Conservation (phyloP, 495 filamentous ascomycete genomes). For the Xylona heveae region DNA sequence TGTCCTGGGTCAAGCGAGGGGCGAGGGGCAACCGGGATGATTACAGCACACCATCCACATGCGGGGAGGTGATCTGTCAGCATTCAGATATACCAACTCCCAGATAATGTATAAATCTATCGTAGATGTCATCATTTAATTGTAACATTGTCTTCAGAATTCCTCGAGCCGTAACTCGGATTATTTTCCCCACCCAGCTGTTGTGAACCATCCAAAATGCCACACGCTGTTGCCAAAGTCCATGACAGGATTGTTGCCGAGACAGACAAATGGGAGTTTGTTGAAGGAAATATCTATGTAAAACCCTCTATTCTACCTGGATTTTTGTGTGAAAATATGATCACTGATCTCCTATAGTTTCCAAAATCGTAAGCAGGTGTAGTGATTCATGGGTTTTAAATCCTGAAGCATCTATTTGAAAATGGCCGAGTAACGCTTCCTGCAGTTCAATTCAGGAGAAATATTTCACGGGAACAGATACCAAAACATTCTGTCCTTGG, state of each 20-base stretch:
- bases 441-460: constrained; percentile 24
- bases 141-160: no score
- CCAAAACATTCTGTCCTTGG: constrained; percentile 38
- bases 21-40: no score
- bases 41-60: no score
- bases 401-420: not conserved
- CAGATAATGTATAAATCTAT: no score
- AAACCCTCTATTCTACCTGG: constrained; percentile 2
- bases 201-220: constrained; percentile 17
- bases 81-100: no score
- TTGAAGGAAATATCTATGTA: constrained; percentile 59
- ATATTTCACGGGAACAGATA: constrained; percentile 24
- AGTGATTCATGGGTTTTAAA: constrained; percentile 4
- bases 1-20: no score
- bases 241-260: constrained; percentile 36
- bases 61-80: no score
- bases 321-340: not conserved
- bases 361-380: constrained; percentile 12
- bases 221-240: constrained; percentile 33
- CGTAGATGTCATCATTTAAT: no score
- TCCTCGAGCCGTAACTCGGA: no score
- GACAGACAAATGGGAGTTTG: constrained; percentile 36
- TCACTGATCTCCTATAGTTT: constrained; percentile 9
- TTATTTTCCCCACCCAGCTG: no score
- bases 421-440: constrained; percentile 9